These are phyloP conservation scores for Penicillium dipodomyicola DNA, from an alignment of 495 filamentous ascomycete species.

Conservation along the genomic window DNA sequence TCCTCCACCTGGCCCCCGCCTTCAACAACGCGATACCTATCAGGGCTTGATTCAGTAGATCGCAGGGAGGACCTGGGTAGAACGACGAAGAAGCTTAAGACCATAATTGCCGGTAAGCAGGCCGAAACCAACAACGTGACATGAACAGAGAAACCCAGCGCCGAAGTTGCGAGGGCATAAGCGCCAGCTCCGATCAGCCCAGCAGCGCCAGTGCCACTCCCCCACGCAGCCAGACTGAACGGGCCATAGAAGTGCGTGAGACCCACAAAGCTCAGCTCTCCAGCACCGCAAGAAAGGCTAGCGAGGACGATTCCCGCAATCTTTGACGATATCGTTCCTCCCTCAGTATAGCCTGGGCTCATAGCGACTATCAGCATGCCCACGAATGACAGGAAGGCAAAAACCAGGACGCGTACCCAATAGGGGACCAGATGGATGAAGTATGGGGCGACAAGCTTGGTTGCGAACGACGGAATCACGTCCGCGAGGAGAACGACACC, in stretches of 20 bases:
- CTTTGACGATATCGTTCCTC: conserved; percentile 65
- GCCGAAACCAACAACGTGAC: conserved; percentile 72
- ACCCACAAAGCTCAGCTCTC: conserved; percentile 85
- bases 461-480: conserved; percentile 82
- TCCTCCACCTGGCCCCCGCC: conserved; percentile 45
- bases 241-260: conserved; percentile 91
- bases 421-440: conserved; percentile 89
- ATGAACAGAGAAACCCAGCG: conserved; percentile 66
- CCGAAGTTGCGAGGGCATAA: conserved; percentile 83
- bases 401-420: conserved; percentile 65
- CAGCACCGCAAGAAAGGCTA: conserved; percentile 76
- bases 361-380: conserved; percentile 90
- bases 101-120: conserved; percentile 76
- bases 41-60: conserved; percentile 13
- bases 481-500: conserved; percentile 90
- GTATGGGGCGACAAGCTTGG: conserved; percentile 87
- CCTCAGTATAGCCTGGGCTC: conserved; percentile 59
- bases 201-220: conserved; percentile 87
- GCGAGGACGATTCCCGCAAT: conserved; percentile 82
- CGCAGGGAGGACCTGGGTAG: conserved; percentile 64
- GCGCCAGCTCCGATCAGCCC: conserved; percentile 82
- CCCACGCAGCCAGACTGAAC: conserved; percentile 90
- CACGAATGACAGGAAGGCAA: conserved; percentile 65
- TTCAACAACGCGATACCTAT: conserved; percentile 31
- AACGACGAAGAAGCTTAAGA: conserved; percentile 77